These are phyloP conservation scores for Bruguiera sexangula DNA, from an alignment of 345 rosid species.

Conservation along the genomic window DNA sequence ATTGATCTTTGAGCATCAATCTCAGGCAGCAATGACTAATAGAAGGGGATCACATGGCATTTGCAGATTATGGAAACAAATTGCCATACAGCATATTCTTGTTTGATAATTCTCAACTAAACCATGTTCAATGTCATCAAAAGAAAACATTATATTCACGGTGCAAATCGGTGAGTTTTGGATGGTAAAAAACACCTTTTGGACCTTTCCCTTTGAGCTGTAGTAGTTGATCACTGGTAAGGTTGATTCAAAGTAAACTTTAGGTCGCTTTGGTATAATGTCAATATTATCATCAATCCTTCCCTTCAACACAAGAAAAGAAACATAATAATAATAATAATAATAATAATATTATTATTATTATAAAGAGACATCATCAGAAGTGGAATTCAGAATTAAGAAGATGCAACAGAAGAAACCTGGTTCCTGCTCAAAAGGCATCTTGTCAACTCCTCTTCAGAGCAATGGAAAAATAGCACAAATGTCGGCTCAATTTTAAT, in stretches of 20 bases:
- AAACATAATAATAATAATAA: not conserved
- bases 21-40: slow-evolving; percentile 30
- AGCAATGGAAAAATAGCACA: slow-evolving; percentile 57
- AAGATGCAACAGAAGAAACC: slow-evolving; percentile 33
- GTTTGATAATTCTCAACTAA: not conserved
- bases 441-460: slow-evolving; percentile 61
- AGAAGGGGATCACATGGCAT: slow-evolving; percentile 1
- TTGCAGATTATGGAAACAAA: not conserved
- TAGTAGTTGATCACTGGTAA: slow-evolving; percentile 54
- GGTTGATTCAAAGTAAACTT: slow-evolving; percentile 58
- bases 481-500: slow-evolving; percentile 54
- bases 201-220: slow-evolving; percentile 52
- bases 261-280: slow-evolving; percentile 58
- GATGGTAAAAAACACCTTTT: slow-evolving; percentile 39
- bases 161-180: not conserved
- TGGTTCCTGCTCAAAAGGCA: slow-evolving; percentile 66
- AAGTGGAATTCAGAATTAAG: not conserved
- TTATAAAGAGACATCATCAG: not conserved
- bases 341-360: too few species aligned
- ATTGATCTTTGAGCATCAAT: slow-evolving; percentile 65
- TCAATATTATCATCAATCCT: slow-evolving; percentile 75
- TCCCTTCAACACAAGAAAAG: slow-evolving; percentile 38
- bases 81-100: not conserved
- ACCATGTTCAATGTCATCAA: not conserved
- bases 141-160: too few species aligned